Conservation (phyloP, 1,284 basidiomycete species). For the Heterobasidion irregulare region DNA sequence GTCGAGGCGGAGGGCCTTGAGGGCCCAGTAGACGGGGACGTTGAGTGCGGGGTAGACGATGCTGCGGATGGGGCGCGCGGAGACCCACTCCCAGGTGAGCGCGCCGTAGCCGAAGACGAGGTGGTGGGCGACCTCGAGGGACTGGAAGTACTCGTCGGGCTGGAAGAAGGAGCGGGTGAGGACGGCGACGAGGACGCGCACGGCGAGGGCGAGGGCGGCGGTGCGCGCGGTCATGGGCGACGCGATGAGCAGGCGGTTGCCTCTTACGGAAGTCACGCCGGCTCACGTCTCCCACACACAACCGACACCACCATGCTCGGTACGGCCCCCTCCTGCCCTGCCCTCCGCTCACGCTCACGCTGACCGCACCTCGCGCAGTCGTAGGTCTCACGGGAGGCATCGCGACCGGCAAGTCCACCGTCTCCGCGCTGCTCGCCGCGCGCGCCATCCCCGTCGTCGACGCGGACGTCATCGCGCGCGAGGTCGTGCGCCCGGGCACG, state of each 20-base stretch:
- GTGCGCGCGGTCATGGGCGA: not conserved
- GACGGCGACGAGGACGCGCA: constrained; percentile 57
- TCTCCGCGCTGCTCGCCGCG: constrained; percentile 65
- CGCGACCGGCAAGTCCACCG: constrained; percentile 93
- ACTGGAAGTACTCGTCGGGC: constrained; percentile 96
- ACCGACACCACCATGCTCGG: too few species aligned
- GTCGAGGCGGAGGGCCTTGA: constrained; percentile 53
- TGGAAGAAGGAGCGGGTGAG: constrained; percentile 87
- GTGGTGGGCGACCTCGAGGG: constrained; percentile 87
- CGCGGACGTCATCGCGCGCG: constrained; percentile 85
- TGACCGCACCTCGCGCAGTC: constrained; percentile 38
- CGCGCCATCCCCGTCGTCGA: constrained; percentile 79
- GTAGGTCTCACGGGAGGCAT: constrained; percentile 96
- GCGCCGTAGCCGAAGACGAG: constrained; percentile 89
- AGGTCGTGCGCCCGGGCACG: constrained; percentile 84
- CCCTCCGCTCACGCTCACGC: too few species aligned
- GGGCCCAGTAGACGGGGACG: constrained; percentile 66
- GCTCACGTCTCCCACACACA: too few species aligned
- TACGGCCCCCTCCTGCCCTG: too few species aligned
- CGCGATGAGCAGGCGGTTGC: too few species aligned
- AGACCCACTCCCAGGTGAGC: constrained; percentile 95
- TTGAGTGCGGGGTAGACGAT: constrained; percentile 73
- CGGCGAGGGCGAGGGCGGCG: constrained; percentile 20
- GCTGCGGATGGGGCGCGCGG: constrained; percentile 59
- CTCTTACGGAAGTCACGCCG: too few species aligned